Evolutionary conservation across 2,329 filamentous ascomycete genomes (phyloP).

Genomic region (Fusarium goolgardi): DNA sequence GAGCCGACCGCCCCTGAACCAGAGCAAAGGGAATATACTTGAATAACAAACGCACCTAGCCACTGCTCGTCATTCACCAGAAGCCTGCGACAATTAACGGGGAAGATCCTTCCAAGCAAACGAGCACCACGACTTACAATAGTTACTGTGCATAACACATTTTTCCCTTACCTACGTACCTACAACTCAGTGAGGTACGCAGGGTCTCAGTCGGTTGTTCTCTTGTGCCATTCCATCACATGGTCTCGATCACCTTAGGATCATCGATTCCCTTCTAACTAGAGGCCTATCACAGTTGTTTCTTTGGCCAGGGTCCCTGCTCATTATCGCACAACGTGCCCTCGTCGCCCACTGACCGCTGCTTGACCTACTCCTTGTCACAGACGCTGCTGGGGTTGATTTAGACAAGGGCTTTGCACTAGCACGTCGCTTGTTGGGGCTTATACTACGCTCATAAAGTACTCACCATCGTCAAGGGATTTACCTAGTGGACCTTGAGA

Average conservation of each 20-base stretch:
- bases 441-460: constrained; percentile 7
- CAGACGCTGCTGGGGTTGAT: constrained; percentile 44
- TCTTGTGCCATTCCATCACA: constrained; percentile 39
- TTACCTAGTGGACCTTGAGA: constrained; percentile 31
- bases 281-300: constrained; percentile 30
- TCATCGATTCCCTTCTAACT: constrained; percentile 25
- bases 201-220: constrained; percentile 35
- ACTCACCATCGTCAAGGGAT: constrained; percentile 22
- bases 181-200: constrained; percentile 16
- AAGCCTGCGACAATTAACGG: constrained; percentile 4
- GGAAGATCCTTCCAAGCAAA: constrained; percentile 14
- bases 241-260: constrained; percentile 38
- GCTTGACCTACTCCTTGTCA: constrained; percentile 43
- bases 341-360: constrained; percentile 46
- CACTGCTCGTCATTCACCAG: constrained; percentile 6
- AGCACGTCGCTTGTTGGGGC: constrained; percentile 40
- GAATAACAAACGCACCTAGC: constrained; percentile 12
- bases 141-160: constrained; percentile 2
- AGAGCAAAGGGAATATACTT: constrained; percentile 10
- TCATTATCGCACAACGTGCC: constrained; percentile 36
- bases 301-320: constrained; percentile 30
- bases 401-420: constrained; percentile 44
- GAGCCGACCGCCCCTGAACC: constrained; percentile 36
- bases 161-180: neutral
- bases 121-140: neutral